Evolutionary conservation across 2,329 filamentous ascomycete genomes (phyloP), one percentile per base, ranked within the genome.

Genomic region (Biscogniauxia mediterranea): DNA sequence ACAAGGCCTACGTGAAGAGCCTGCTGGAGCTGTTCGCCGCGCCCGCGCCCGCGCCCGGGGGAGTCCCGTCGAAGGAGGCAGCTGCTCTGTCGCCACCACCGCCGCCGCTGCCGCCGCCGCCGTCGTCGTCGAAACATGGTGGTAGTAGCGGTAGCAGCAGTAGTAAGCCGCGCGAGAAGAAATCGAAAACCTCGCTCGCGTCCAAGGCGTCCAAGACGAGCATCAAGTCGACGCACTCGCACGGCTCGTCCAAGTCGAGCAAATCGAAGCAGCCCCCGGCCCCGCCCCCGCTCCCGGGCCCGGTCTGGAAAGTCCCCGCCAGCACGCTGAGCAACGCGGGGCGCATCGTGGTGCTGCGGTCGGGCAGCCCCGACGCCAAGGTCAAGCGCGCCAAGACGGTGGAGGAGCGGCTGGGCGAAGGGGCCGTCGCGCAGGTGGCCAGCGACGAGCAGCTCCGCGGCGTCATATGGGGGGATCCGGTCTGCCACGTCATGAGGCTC

Each of bases 401-500:
- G 1, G 76, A 78, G 54, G 80, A 84, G 63, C 74, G 80, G 51
- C 76, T 87, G 20, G 75, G 77, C 61, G 83, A 89, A 55, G 84
- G 86, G 4, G 84, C 93, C 0, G 83, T 90, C 54, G 91, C 91
- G 1, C 88, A 88, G 63, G 82, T 87, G 9, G 83, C 89, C 8
- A 84, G 79, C 0, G 90, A 95, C 65, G 84, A 88, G 52, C 80
- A 90, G 70, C 75, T 96, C 56, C 79, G 89, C 23, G 82, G 80
- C 1, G 83, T 93, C 0, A 80, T 96, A 3, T 96, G 92, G 83
- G 92, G 92, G 0, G 92, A 96, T 72, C 90, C 91, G 0, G 79
- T 92, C 52, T 89, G 87, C 72, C 92, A 96, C 77, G 81, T 87
- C 67, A 96, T 96, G 92, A 85, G 80, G 61, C 71, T 95, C 20